These are phyloP conservation scores for Fonsecaea multimorphosa DNA, from an alignment of 2,329 filamentous ascomycete species.

Conservation along the genomic window DNA sequence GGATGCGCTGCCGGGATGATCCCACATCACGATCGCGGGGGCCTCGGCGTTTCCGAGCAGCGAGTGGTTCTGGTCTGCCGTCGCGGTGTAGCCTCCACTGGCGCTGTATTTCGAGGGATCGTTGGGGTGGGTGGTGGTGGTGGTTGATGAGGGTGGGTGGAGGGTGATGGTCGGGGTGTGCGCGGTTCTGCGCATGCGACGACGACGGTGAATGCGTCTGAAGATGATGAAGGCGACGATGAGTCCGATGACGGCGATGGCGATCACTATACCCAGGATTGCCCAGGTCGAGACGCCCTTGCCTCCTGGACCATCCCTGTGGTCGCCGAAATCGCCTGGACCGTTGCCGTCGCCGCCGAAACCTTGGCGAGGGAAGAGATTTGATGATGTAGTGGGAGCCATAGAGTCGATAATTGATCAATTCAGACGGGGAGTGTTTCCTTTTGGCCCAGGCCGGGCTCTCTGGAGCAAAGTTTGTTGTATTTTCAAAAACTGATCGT, in stretches of 20 bases:
- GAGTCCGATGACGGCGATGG: conserved; percentile 4
- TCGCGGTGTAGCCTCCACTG: conserved; percentile 15
- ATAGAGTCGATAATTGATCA: background rate
- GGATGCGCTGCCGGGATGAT: background rate
- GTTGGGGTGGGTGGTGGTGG: background rate
- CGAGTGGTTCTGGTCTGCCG: conserved; percentile 23
- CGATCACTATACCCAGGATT: conserved; percentile 19
- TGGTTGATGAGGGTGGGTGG: background rate
- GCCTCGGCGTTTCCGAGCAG: conserved; percentile 20
- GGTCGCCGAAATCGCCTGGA: conserved; percentile 6
- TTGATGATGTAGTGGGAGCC: background rate
- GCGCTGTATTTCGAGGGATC: conserved; percentile 11
- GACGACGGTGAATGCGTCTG: background rate
- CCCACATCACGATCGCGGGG: conserved; percentile 24
- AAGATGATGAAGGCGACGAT: conserved; percentile 16
- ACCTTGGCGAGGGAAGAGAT: conserved; percentile 15
- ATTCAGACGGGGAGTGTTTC: background rate
- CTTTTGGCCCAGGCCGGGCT: background rate
- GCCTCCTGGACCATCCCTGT: background rate
- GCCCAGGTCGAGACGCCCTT: background rate
- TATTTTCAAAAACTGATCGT: background rate
- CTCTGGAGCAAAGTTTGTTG: background rate
- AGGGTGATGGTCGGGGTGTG: conserved; percentile 8
- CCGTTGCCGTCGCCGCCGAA: background rate
- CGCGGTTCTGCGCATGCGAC: conserved; percentile 1